Conservation (phyloP, 768 basidiomycete species). For the Serpula lacrymans region DNA sequence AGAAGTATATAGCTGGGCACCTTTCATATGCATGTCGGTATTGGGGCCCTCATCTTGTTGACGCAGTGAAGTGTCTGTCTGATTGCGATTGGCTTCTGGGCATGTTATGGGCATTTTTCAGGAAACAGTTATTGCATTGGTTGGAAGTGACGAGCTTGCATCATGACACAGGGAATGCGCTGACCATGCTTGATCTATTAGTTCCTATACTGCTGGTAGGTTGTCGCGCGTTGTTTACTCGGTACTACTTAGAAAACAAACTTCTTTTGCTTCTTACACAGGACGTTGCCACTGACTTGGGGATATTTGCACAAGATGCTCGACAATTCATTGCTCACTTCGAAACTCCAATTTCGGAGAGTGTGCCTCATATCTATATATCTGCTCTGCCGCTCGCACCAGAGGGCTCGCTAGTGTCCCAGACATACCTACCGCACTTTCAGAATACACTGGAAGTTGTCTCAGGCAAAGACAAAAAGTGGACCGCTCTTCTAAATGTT, state of each 20-base stretch:
- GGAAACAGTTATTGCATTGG: conserved; percentile 28
- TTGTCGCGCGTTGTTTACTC: no score
- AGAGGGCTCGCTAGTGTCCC: conserved; percentile 19
- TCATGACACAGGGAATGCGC: conserved; percentile 28
- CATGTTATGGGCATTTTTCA: no score
- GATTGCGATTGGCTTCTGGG: no score
- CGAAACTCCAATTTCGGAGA: no score
- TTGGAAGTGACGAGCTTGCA: conserved; percentile 30
- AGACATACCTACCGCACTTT: conserved; percentile 19
- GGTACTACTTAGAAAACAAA: conserved; percentile 22
- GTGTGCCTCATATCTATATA: no score
- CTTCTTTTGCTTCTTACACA: conserved; percentile 1
- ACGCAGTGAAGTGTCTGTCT: no score
- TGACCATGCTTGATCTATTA: conserved; percentile 21
- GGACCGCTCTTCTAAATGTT: conserved; percentile 29
- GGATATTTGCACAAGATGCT: conserved; percentile 9
- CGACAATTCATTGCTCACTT: conserved; percentile 26
- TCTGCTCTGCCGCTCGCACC: conserved; percentile 30
- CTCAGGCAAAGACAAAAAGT: conserved; percentile 27
- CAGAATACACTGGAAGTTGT: conserved; percentile 24
- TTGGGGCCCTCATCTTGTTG: no score
- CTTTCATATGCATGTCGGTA: no score
- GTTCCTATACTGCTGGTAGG: no score
- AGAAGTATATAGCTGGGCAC: background rate
- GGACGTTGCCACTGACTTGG: background rate